Percentiles rank a stretch among this genome's conserved stretches.
phyloP scores from a whole-genome alignment of 2,329 filamentous ascomycete species.

The Claviceps africana region DNA sequence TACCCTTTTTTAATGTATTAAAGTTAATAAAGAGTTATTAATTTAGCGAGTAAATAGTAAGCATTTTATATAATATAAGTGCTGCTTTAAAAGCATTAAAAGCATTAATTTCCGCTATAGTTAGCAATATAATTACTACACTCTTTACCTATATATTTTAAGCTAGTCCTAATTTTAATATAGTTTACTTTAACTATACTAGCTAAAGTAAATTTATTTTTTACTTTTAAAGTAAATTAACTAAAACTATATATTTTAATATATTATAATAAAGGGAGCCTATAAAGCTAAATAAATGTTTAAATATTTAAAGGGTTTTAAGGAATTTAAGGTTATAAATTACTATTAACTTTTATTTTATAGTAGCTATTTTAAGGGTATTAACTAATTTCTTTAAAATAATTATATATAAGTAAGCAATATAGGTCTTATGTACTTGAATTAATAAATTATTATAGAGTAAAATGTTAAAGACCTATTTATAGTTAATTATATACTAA shows the following conservation, averaged over 20 bases:
- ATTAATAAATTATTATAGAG: background rate
- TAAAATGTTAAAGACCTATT: background rate
- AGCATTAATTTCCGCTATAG: too few species aligned
- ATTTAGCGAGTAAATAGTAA: too few species aligned
- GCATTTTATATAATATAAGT: too few species aligned
- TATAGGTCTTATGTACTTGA: background rate
- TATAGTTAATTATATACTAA: background rate
- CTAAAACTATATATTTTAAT: background rate
- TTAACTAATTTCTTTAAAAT: background rate
- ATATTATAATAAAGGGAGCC: background rate
- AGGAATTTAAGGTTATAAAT: background rate
- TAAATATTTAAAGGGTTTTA: background rate
- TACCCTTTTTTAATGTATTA: too few species aligned
- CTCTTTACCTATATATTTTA: too few species aligned
- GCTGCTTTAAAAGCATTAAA: too few species aligned
- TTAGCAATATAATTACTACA: too few species aligned
- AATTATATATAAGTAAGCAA: background rate
- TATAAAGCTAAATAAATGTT: background rate
- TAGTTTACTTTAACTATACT: too few species aligned
- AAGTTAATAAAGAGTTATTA: too few species aligned
- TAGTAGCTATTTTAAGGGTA: background rate
- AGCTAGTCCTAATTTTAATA: too few species aligned
- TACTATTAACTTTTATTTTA: background rate
- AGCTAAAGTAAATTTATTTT: background rate
- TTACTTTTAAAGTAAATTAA: background rate